Evolutionary conservation across 768 basidiomycete species (phyloP).

Genomic region (Cyclocybe cylindracea): DNA sequence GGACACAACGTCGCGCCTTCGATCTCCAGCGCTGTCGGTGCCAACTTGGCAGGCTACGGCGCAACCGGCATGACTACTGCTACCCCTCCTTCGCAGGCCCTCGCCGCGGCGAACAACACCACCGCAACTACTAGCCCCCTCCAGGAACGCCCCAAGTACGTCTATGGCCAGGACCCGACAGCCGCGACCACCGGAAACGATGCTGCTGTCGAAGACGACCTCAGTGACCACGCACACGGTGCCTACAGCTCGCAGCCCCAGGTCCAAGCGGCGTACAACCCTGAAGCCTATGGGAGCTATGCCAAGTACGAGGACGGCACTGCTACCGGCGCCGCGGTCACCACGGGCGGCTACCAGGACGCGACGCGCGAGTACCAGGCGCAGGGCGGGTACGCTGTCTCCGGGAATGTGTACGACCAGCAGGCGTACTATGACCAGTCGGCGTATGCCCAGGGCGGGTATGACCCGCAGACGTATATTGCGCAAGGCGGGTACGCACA

Average conservation of each 20-base stretch:
- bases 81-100: constrained; percentile 26
- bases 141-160: constrained; percentile 40
- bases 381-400: constrained; percentile 30
- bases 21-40: constrained; percentile 23
- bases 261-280: constrained; percentile 36
- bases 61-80: constrained; percentile 6
- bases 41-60: constrained; percentile 38
- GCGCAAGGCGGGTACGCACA: constrained; percentile 12
- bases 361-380: constrained; percentile 33
- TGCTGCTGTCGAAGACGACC: constrained; percentile 2
- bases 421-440: constrained; percentile 25
- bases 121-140: constrained; percentile 31
- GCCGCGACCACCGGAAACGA: constrained; percentile 10
- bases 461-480: constrained; percentile 9
- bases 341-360: constrained; percentile 27
- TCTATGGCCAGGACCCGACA: constrained; percentile 34
- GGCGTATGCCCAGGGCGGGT: constrained; percentile 11
- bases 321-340: constrained; percentile 19
- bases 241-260: constrained; percentile 44
- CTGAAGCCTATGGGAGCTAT: constrained; percentile 46
- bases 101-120: constrained; percentile 19
- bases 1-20: constrained; percentile 28
- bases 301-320: constrained; percentile 29
- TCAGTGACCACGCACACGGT: constrained; percentile 32
- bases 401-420: no score